Evolutionary conservation across 306 rosid species (phyloP), one percentile per base, ranked within the genome.

Genomic region (Prunus salicina): DNA sequence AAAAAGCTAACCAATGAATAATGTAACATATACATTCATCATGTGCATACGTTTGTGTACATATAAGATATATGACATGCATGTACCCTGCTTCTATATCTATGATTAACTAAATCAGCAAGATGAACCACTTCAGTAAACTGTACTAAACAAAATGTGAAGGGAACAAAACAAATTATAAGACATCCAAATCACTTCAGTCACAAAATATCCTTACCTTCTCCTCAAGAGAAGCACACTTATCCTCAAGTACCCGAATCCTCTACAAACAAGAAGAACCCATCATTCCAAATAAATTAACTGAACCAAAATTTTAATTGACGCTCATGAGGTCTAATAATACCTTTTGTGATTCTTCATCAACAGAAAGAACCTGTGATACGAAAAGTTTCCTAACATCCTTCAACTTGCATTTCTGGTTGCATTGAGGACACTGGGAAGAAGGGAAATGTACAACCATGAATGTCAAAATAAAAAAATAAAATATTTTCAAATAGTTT

Each of bases 391-490:
- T 94, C 78, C 93, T 81, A 73, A 91, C 87, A 73, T 91, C 98
- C 83, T 84, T 94, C 86, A 82, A 28, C 14, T 87, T 70, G 81
- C 97, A 94, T 77, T 79, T 84, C 74, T 69, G 82, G 78, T 90
- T 91, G 83, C 98, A 93, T 72, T 91, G 96, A 69, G 98, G 98
- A 84, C 98, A 93, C 98, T 90, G 10, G 1, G 74, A 76, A 28
- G 2, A 56, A 57, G 52, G 2, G 47, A 7, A 49, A 83, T 14
- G 1, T 25, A 41, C 63, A 64, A 50, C 32, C 52, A 67, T 11
- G 27, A 84, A 76, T 12, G 49, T 61, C 15, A 72, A 24, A 5
- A 10, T 24, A 16, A 6, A 58, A 22, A 24, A 5, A 9, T 25
- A 16, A 6, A 66, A 22, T 16, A 6, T 5, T 51, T 32, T 62